Evolutionary conservation across 2,329 filamentous ascomycete genomes (phyloP).

Genomic region (Colletotrichum karsti): DNA sequence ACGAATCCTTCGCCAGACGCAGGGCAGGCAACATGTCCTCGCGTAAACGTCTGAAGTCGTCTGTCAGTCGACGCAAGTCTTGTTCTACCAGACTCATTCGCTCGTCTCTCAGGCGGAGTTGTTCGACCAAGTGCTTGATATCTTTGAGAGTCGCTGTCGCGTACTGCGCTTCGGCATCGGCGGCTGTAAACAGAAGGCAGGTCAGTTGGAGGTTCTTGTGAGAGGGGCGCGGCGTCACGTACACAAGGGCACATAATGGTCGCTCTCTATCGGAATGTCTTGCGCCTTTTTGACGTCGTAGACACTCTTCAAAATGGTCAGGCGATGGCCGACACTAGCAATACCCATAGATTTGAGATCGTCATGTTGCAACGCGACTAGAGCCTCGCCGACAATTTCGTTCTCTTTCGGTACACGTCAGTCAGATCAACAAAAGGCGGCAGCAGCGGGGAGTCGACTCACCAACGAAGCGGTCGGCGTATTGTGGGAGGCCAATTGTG

Average conservation of each 20-base stretch:
- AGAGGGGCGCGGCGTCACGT: constrained; percentile 48
- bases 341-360: constrained; percentile 97
- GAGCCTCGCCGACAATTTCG: constrained; percentile 89
- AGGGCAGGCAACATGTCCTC: constrained; percentile 93
- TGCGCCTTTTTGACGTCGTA: constrained; percentile 97
- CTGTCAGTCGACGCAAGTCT: constrained; percentile 83
- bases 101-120: constrained; percentile 89
- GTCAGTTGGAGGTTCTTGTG: not conserved
- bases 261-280: constrained; percentile 87
- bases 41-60: constrained; percentile 87
- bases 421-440: not conserved
- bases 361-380: constrained; percentile 88
- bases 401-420: constrained; percentile 70
- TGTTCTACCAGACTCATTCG: constrained; percentile 85
- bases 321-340: constrained; percentile 88
- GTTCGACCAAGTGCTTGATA: constrained; percentile 88
- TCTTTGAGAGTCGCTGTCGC: constrained; percentile 91
- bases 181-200: constrained; percentile 66
- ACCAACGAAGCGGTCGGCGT: constrained; percentile 86
- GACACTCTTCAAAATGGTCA: constrained; percentile 94
- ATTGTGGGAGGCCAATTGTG: constrained; percentile 82
- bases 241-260: constrained; percentile 95
- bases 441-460: constrained; percentile 43
- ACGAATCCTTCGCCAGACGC: constrained; percentile 89
- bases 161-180: constrained; percentile 87